Evolutionary conservation across 176 grass and related monocot genomes (phyloP).

Genomic region (Aegilops longissima): DNA sequence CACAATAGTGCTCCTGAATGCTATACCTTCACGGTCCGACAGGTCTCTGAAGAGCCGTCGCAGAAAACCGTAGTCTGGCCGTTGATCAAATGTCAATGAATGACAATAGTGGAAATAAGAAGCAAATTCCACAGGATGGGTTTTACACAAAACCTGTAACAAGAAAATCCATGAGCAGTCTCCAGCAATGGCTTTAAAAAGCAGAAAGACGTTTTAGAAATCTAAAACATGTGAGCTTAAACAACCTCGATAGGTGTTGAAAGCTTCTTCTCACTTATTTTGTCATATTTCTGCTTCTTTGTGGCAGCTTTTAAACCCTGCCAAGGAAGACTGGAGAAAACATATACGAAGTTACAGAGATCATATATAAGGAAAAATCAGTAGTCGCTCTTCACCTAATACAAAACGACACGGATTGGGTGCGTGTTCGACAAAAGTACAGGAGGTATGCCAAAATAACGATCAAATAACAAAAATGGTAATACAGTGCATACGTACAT

Average conservation of each 20-base stretch:
- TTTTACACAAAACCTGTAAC: conserved; percentile 59
- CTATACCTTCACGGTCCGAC: conserved; percentile 60
- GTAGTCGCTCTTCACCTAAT: background rate
- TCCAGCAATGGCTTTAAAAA: conserved; percentile 18
- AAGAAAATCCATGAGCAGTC: conserved; percentile 8
- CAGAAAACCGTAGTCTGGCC: conserved; percentile 60
- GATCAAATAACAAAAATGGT: background rate
- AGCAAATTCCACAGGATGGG: conserved; percentile 60
- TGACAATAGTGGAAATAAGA: conserved; percentile 76
- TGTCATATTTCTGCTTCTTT: conserved; percentile 82
- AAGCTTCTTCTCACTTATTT: conserved; percentile 79
- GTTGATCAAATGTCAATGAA: conserved; percentile 59
- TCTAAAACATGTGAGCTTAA: conserved; percentile 20
- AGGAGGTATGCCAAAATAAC: background rate
- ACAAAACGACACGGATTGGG: background rate
- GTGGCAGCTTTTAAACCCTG: conserved; percentile 77
- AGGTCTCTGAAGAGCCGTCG: conserved; percentile 54
- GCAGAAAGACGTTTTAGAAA: background rate
- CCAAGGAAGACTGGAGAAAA: conserved; percentile 66
- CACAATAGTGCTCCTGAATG: conserved; percentile 20
- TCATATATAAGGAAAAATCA: background rate
- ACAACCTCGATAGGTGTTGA: conserved; percentile 68
- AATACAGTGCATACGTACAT: background rate
- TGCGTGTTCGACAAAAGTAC: background rate
- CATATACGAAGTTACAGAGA: conserved; percentile 5